A percentile compares a stretch with the other conserved stretches of the same genome.
Conservation (phyloP, 805 yeast species). For the Candida dendrica region DNA sequence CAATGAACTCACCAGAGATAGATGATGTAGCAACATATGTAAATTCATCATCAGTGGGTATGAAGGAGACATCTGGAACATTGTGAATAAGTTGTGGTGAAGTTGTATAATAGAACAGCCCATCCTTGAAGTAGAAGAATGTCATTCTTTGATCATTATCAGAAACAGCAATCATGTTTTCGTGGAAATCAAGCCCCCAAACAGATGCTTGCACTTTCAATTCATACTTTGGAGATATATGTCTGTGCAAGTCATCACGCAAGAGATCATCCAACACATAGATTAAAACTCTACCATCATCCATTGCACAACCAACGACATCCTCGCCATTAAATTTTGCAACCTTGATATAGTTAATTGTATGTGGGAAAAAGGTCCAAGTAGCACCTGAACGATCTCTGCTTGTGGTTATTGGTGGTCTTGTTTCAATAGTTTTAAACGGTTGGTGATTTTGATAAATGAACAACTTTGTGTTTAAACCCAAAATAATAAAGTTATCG, state of each 20-base stretch:
- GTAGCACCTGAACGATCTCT: constrained; percentile 38
- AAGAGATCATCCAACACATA: constrained; percentile 27
- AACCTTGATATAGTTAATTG: constrained; percentile 43
- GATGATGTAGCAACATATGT: constrained; percentile 34
- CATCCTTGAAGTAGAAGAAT: constrained; percentile 26
- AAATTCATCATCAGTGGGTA: constrained; percentile 11
- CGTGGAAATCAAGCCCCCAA: constrained; percentile 56
- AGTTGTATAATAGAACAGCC: constrained; percentile 18
- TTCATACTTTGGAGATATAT: constrained; percentile 20
- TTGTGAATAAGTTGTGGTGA: constrained; percentile 44
- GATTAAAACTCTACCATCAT: constrained; percentile 46
- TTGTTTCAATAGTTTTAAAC: constrained; percentile 3
- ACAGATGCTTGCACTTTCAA: constrained; percentile 37
- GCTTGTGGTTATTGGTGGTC: constrained; percentile 10
- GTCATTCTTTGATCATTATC: constrained; percentile 47
- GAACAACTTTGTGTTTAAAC: constrained; percentile 5
- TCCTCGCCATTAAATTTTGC: constrained; percentile 30
- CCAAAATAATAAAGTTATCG: constrained; percentile 6
- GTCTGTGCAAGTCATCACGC: constrained; percentile 13
- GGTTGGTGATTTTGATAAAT: constrained; percentile 6
- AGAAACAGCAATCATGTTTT: constrained; percentile 37
- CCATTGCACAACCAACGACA: constrained; percentile 42
- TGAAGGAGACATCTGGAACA: constrained; percentile 45
- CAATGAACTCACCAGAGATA: constrained; percentile 32
- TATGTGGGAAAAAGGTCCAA: constrained; percentile 48